Evolutionary conservation across 2,329 filamentous ascomycete genomes (phyloP).

Genomic region (Scedosporium apiospermum): DNA sequence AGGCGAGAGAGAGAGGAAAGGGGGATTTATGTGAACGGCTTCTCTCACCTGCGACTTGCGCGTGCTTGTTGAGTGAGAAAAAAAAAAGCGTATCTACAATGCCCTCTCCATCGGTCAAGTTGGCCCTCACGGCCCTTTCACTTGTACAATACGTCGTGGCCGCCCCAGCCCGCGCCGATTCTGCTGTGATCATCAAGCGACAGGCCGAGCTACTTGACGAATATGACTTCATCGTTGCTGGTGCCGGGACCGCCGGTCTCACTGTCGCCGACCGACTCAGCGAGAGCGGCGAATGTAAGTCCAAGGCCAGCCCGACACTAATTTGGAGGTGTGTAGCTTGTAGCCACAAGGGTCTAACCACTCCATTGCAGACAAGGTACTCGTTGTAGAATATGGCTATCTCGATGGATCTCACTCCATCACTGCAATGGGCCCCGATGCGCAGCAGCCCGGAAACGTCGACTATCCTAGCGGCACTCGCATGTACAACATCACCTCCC

Average conservation of each 20-base stretch:
- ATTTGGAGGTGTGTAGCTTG: neutral
- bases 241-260: slow-evolving; percentile 10
- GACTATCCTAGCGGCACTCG: slow-evolving; percentile 12
- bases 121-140: slow-evolving; percentile 2
- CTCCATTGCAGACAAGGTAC: slow-evolving; percentile 10
- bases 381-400: slow-evolving; percentile 14
- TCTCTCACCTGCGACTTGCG: neutral
- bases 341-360: neutral
- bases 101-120: neutral
- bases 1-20: neutral
- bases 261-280: slow-evolving; percentile 11
- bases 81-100: neutral
- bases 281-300: slow-evolving; percentile 11
- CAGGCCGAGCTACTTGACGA: slow-evolving; percentile 9
- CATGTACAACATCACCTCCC: slow-evolving; percentile 17
- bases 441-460: neutral
- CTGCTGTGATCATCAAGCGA: slow-evolving; percentile 4
- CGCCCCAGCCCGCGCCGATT: neutral
- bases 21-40: neutral
- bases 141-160: neutral
- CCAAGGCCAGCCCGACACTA: neutral
- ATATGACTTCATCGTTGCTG: slow-evolving; percentile 13
- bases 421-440: slow-evolving; percentile 5
- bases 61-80: neutral
- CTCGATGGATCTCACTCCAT: slow-evolving; percentile 10